Base-by-base conservation (phyloP, 352 stramenopile species). In the Globisporangium takayamanum region DNA sequence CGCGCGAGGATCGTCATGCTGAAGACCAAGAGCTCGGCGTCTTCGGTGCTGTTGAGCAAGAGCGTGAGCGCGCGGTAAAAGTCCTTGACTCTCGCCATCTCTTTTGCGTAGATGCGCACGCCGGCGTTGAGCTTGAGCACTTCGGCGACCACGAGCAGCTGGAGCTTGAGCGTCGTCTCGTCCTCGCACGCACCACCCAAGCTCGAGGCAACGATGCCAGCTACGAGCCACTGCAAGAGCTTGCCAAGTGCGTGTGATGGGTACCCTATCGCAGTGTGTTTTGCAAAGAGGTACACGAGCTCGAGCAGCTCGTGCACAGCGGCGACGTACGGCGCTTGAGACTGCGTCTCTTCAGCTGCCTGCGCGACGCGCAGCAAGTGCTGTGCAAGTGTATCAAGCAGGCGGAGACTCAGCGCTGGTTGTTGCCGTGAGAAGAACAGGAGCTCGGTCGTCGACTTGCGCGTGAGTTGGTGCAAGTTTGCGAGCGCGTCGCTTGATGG, bases 41-140 rank as follows among this genome's bases (percentile, higher is more conserved):
- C 80, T 44, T 92, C 80, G 0, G 84, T 92, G 59, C 75, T 84
- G 48, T 91, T 92, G 46, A 94, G 77, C 62, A 91, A 37, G 22
- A 92, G 79, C n/a, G 78, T 90, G 55, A 94, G 72, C 45, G 78
- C 80, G 18, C 84, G 81, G 54, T 92, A 91, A 28, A 91, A 80
- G 41, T 89, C 81, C 60, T 92, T 94, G 60, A 88, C 72, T 33
- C 78, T 79, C 51, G 79, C 85, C 64, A 87, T 83, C 59, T 94
- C 84, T 42, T 90, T 90, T 54, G 70, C 66, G 55, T 87, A 94
- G 22, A 92, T 82, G 20, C 76, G 74, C 30, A 92, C 80, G 10
- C 84, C 84, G 20, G 84, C 78, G 50, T 88, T 92, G 16, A 63
- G 63, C 44, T 86, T 80, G 59, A 91, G 67, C 70, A 87, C 72